Base-by-base conservation (phyloP, 2,329 filamentous ascomycete species). In the Claviceps cyperi region DNA sequence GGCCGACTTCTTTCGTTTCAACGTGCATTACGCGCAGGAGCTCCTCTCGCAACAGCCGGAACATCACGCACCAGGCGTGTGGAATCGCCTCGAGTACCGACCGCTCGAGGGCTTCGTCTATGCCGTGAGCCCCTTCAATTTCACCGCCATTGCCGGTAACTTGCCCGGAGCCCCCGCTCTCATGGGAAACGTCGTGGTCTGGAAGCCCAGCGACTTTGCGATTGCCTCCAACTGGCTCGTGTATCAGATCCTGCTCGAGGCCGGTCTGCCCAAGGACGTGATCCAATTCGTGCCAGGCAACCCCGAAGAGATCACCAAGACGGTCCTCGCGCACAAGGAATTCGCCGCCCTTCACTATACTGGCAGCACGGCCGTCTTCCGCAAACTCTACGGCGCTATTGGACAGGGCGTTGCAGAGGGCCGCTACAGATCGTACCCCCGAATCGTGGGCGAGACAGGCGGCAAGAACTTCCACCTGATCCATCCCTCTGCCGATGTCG, bases 281-380 rank as follows among this genome's bases (percentile, higher is more conserved):
- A 88, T 97, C 56, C 91, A 96, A 68, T 96, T 95, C 64, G 79
- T 96, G 11, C 90, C 90, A 3, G 91, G 91, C 51, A 83, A 94
- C 61, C 85, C 91, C 3, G 85, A 83, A 51, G 80, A 88, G 66
- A 80, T 96, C 52, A 96, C 90, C 51, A 80, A 83, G 64, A 76
- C 77, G 37, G 84, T 86, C 9, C 76, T 96, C 43, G 74, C 75
- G 48, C 87, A 92, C 72, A 80, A 73, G 57, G 75, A 94, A 52
- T 92, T 97, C 59, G 84, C 90, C 8, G 84, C 86, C n/a, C 79
- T 97, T 21, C 89, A 96, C 73, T 97, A 90, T 74, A 97, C 90
- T 1, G 91, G 91, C 53, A 92, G 85, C 71, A 96, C 91, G 0
- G 80, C 81, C 47, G 86, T 97, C 32, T 96, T 97, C 81, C 83